Percentiles rank a stretch among this genome's conserved stretches.
phyloP scores from a whole-genome alignment of 2,329 filamentous ascomycete genomes.

The Cytospora mali region DNA sequence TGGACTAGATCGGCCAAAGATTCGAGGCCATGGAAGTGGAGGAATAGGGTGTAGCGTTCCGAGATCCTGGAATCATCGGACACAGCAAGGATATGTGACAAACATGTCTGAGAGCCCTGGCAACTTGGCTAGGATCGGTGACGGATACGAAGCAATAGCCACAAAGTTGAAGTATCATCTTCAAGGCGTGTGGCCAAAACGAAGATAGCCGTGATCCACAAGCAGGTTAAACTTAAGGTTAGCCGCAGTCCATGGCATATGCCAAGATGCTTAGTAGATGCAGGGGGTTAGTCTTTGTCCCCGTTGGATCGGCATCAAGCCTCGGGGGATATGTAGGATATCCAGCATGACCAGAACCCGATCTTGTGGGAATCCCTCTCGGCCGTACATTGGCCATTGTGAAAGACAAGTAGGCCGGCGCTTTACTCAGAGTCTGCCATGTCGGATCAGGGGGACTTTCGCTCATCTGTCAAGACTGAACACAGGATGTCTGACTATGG shows the following conservation, averaged over 20 bases:
- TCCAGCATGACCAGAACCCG: not conserved
- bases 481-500: not conserved
- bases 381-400: not conserved
- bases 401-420: not conserved
- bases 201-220: not conserved
- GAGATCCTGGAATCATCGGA: not conserved
- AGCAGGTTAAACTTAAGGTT: not conserved
- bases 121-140: constrained; percentile 8
- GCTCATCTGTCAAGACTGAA: not conserved
- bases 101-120: constrained; percentile 27
- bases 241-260: not conserved
- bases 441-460: not conserved
- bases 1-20: constrained; percentile 17
- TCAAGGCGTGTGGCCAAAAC: not conserved
- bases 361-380: not conserved
- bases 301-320: not conserved
- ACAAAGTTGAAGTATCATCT: not conserved
- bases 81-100: constrained; percentile 19
- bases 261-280: not conserved
- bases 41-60: constrained; percentile 10
- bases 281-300: not conserved
- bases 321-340: not conserved
- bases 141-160: constrained; percentile 3
- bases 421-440: not conserved
- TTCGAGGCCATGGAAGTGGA: constrained; percentile 1